Evolutionary conservation across 495 filamentous ascomycete genomes (phyloP), one percentile per base, ranked within the genome.

Genomic region (Talaromyces trachyspermus): DNA sequence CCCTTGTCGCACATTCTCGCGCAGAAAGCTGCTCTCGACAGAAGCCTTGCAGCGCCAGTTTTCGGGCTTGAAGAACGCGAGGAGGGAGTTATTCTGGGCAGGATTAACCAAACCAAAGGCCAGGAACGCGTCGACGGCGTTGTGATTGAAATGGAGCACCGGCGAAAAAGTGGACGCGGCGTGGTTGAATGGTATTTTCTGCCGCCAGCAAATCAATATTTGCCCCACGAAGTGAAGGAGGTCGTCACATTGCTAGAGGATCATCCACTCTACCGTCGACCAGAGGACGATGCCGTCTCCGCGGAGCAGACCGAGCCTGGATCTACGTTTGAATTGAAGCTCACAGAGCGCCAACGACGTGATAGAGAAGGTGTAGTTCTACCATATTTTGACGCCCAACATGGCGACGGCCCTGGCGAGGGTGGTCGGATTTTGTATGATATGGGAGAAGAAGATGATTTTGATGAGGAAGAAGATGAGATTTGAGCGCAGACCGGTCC

Each of bases 401-500:
- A 77, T 36, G 81, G 82, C 25, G 68, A 83, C 29, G 83, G 81
- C 0, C 86, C 85, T 10, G 88, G 91, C 10, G 86, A 88, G 24
- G 84, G 84, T 14, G 92, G 94, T 0, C 74, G 90, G 51, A 98
- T 98, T 44, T 57, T 98, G 56, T 97, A 97, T 68, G 90, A 95
- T 43, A 92, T 96, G 83, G 92, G 91, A 23, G 77, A 79, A 43
- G 94, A 95, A 69, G 92, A 98, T 69, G 94, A 98, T 65, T 98
- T 95, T 64, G 92, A 98, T 59, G 92, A 97, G 51, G 94, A 97
- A 66, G 94, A 98, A 60, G 92, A 98, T 72, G 94, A 98, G 65
- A 89, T 96, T 43, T 95, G 39, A 49, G 24, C 12, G 40, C 4
- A 11, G 10, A 7, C 40, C 7, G 27, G 12, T 30, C 6, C 12